Base-by-base conservation (phyloP, 2,329 filamentous ascomycete species). In the Raffaelea ambrosiae region DNA sequence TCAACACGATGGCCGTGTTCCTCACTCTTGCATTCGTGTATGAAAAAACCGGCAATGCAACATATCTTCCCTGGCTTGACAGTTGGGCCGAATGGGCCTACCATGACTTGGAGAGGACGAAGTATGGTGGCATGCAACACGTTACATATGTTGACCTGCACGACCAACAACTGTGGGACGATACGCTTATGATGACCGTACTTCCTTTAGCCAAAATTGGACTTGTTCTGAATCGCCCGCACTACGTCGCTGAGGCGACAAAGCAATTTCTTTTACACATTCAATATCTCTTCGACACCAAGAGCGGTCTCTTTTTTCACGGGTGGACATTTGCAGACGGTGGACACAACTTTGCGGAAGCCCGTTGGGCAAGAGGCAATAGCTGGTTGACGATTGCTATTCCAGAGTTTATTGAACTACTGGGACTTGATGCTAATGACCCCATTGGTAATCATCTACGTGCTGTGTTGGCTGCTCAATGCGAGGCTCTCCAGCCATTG, bases 161-260 rank as follows among this genome's bases (percentile, higher is more conserved):
- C 63, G 72, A 81, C 52, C 75, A 87, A 61, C 83, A 90, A 67
- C 71, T 90, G 20, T 91, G 86, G 86, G 86, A 89, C 55, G 86
- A 91, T 61, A 91, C 86, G 5, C 71, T 91, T 40, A 90, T 91
- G 86, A 91, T 91, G 86, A 89, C 84, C 1, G 86, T 88, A 7
- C 68, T 90, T 64, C 86, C 86, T 2, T 70, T 90, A 18, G 85
- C 85, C 18, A 90, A 90, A 68, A 89, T 89, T 51, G 86, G 86
- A 1, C 73, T 81, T 48, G 69, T 88, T 3, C 73, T 91, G 3
- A 71, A 77, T 51, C 70, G 85, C 2, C 83, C 83, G 0, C 76
- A 84, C 54, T 91, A 91, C 60, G 70, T 90, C 22, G 83, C 80
- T 39, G 86, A 91, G 64, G 86, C 85, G 11, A 88, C 88, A 66